Evolutionary conservation across 805 yeast species (phyloP), one percentile per base, ranked within the genome.

Genomic region (Cephaloascus fragrans): DNA sequence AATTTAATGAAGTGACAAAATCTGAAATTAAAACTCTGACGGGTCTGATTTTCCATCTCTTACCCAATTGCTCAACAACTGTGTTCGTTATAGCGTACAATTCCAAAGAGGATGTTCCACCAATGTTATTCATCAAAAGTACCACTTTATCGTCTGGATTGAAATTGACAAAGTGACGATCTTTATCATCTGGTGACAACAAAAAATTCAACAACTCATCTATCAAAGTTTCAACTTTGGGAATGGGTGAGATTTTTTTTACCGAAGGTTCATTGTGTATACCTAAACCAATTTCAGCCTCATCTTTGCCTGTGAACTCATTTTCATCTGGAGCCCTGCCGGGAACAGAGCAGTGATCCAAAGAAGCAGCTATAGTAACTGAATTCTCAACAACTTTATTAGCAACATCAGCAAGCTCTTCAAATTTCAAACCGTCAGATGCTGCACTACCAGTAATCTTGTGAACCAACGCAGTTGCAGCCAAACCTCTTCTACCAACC

Each of bases 191-290:
- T 26, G 70, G 57, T 40, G 19, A 68, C 64, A 20, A 69, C 55
- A 35, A 78, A 65, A 26, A 90, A 61, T 0, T 72, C 73, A 15
- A 76, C 43, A 62, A 42, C 4, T 44, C 44, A 18, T 44, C 45
- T 26, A 60, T 46, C 34, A 62, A 47, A 26, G 49, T 58, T 39
- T 60, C 80, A 37, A 86, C 75, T 1, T 75, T 55, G 19, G 97
- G 96, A 48, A 89, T 75, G 15, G 83, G 82, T 20, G 67, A 61
- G 29, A 75, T 53, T 44, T 75, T 73, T 39, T 51, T 67, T 41
- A 79, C 79, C 44, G 97, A 97, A 1, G 96, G 93, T 57, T 89
- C 97, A 52, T 89, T 89, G 60, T 89, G 97, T 44, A 89, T 89
- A 35, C 97, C 97, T 79, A 89, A 81, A 19, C 97, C 97, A 42